Conservation (phyloP, 2,329 filamentous ascomycete genomes). For the Fusarium sp. region DNA sequence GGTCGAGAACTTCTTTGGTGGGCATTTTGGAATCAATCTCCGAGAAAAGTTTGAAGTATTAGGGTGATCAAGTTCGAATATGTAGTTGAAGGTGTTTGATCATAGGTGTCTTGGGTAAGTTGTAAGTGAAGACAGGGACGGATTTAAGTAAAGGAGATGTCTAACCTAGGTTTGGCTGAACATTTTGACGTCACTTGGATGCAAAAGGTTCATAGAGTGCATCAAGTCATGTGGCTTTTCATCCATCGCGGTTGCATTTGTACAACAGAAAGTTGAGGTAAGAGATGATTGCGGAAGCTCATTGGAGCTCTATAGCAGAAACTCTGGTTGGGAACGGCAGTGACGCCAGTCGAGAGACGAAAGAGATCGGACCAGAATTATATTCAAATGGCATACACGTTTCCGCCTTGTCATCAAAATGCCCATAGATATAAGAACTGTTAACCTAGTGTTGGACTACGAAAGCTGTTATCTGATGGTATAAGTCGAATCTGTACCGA, state of each 20-base stretch:
- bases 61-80: no score
- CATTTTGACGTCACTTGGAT: conserved; percentile 18
- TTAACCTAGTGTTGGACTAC: background rate
- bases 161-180: background rate
- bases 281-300: background rate
- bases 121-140: background rate
- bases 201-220: background rate
- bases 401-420: no score
- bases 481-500: conserved; percentile 5
- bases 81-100: background rate
- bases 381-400: background rate
- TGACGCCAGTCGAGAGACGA: background rate
- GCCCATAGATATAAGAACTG: no score
- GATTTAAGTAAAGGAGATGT: background rate
- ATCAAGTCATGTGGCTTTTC: background rate
- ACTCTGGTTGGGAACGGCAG: background rate
- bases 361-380: background rate
- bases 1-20: conserved; percentile 38
- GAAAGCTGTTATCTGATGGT: background rate
- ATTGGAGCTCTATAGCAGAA: background rate
- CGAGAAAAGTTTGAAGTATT: rapidly evolving
- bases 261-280: conserved; percentile 1
- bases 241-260: conserved; percentile 17
- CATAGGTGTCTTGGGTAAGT: background rate
- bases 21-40: conserved; percentile 22